Percentiles rank a stretch among this genome's conserved stretches.
Conservation (phyloP, 148 eudicot species). For the Polygonum maritimum region DNA sequence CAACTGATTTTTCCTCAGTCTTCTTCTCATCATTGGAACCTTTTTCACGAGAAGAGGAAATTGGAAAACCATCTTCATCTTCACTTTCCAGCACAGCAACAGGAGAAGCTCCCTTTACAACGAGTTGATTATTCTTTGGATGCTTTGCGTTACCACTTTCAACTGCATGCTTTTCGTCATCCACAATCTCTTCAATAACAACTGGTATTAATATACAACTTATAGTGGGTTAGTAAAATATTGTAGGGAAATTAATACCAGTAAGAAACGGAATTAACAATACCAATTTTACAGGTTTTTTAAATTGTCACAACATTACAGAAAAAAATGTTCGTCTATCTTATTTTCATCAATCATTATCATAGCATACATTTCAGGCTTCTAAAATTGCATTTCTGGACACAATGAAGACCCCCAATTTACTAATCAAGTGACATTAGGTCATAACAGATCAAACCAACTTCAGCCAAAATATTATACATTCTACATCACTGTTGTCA, state of each 20-base stretch:
- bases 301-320: neutral
- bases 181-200: constrained; percentile 81
- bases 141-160: constrained; percentile 31
- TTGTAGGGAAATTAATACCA: neutral
- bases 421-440: neutral
- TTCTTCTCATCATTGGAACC: constrained; percentile 19
- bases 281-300: neutral
- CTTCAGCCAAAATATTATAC: neutral
- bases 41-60: constrained; percentile 27
- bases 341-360: neutral
- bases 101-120: constrained; percentile 23
- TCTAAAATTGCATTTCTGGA: neutral
- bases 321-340: neutral
- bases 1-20: constrained; percentile 17
- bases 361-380: neutral
- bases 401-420: neutral
- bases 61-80: constrained; percentile 97
- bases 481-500: neutral
- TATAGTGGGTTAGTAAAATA: neutral
- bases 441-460: neutral
- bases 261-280: neutral
- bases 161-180: constrained; percentile 53
- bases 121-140: constrained; percentile 48
- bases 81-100: constrained; percentile 55
- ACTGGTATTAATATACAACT: constrained; percentile 25